Conservation (phyloP, 2,329 filamentous ascomycete genomes). For the Aspergillus oerlinghausenensis region DNA sequence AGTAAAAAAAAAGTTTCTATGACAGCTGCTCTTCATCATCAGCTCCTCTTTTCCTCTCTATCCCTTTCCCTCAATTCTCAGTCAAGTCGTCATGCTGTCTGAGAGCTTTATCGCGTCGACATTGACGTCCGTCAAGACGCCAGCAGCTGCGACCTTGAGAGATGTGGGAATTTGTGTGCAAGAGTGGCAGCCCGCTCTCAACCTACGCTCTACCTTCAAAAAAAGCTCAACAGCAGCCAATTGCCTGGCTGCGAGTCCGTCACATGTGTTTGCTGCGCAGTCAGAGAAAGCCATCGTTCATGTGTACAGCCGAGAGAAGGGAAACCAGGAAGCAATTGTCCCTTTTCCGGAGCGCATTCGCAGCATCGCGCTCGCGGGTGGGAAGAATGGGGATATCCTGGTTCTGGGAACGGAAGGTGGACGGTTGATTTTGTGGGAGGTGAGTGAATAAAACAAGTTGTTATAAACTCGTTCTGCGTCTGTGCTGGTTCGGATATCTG, state of each 20-base stretch:
- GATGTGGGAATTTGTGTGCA: constrained; percentile 86
- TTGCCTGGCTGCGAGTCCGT: constrained; percentile 71
- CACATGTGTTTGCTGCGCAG: constrained; percentile 88
- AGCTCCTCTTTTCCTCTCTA: constrained; percentile 6
- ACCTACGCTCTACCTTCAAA: constrained; percentile 78
- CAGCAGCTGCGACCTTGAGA: constrained; percentile 52
- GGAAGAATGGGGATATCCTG: constrained; percentile 58
- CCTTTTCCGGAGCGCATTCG: constrained; percentile 84
- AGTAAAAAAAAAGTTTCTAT: neutral
- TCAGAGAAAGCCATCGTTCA: constrained; percentile 87
- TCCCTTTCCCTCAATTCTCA: constrained; percentile 12
- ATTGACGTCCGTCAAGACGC: constrained; percentile 36
- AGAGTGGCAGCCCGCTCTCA: constrained; percentile 70
- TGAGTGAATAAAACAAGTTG: constrained; percentile 38
- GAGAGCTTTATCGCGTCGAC: constrained; percentile 46
- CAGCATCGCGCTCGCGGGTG: constrained; percentile 66
- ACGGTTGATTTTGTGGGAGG: constrained; percentile 88
- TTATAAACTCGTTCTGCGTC: constrained; percentile 1
- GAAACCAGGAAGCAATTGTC: constrained; percentile 82
- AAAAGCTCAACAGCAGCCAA: constrained; percentile 80
- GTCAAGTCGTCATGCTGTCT: constrained; percentile 41
- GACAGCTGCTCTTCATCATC: neutral
- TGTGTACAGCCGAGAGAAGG: constrained; percentile 79
- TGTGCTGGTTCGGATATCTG: neutral
- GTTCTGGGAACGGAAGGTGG: constrained; percentile 80